Conservation (phyloP, 225 moss, liverwort and hornwort species). For the Rhytidiadelphus loreus region DNA sequence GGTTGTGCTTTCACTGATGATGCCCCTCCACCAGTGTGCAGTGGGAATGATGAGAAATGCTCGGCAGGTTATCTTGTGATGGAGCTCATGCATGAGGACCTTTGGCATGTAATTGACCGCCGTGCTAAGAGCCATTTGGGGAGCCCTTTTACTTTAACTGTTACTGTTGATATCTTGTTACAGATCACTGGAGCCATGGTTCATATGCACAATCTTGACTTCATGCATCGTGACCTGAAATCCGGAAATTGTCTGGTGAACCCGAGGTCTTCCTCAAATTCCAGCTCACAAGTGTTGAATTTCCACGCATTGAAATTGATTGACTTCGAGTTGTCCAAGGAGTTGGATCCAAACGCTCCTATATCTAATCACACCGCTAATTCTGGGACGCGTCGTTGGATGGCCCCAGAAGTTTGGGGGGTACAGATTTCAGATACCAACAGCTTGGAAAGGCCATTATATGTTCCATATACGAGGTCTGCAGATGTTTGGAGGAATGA, state of each 20-base stretch:
- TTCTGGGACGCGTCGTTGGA: background rate
- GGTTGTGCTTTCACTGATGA: background rate
- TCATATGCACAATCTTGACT: background rate
- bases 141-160: background rate
- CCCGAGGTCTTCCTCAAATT: background rate
- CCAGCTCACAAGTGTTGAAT: background rate
- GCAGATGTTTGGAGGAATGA: background rate
- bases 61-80: conserved; percentile 1
- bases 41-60: background rate
- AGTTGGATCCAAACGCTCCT: background rate
- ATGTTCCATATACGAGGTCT: background rate
- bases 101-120: background rate
- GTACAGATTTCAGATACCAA: background rate
- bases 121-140: background rate
- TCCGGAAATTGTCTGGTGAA: background rate
- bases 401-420: background rate
- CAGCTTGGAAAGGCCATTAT: too few relatives aligned
- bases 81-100: conserved; percentile 5
- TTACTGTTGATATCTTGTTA: background rate
- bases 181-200: background rate
- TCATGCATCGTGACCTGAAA: conserved; percentile 18
- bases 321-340: background rate
- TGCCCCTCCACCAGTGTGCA: background rate
- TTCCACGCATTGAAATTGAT: background rate
- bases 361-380: background rate